Evolutionary conservation across 306 rosid genomes (phyloP), one percentile per base, ranked within the genome.

Genomic region (Argentina anserina): DNA sequence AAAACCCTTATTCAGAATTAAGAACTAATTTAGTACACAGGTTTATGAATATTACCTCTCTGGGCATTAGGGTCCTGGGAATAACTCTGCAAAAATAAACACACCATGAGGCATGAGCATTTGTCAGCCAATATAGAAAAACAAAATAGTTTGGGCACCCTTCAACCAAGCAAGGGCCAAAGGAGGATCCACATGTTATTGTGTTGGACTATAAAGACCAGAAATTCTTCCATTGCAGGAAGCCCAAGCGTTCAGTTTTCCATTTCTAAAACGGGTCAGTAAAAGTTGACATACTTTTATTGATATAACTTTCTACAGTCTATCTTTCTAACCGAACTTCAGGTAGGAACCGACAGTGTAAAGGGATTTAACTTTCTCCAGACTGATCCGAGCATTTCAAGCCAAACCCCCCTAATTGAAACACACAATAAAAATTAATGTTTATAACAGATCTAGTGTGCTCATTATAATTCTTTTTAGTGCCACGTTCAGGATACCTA

Each of bases 61-160:
- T 85, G 29, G 99, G 95, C 96, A 91, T 95, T 37, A 95, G 88
- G 71, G 93, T 88, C 75, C 67, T 88, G 26, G 99, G 99, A 68
- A 95, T 95, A 74, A 95, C 80, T 58, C 99, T 95, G 97, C 83
- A 83, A 65, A 77, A 71, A 18, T 34, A 59, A 34, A 33, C 55
- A 82, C 78, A 20, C 45, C 39, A 12, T 18, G 58, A 72, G 49
- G 41, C 39, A 12, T 18, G 58, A 72, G 49, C 58, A 72, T 58
- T 43, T 58, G 29, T 20, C 33, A 58, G 76, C 20, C 12, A 10
- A 71, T 17, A n/a, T 1, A 29, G 0, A 33, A 49, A 18, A 29
- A 31, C 12, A 11, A 15, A 21, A 21, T 15, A 23, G 23, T 14
- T 53, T 25, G 42, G 67, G 21, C 55, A 36, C 49, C 62, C 23